Evolutionary conservation across 2,329 filamentous ascomycete genomes (phyloP).

Genomic region (Raffaelea arxii): DNA sequence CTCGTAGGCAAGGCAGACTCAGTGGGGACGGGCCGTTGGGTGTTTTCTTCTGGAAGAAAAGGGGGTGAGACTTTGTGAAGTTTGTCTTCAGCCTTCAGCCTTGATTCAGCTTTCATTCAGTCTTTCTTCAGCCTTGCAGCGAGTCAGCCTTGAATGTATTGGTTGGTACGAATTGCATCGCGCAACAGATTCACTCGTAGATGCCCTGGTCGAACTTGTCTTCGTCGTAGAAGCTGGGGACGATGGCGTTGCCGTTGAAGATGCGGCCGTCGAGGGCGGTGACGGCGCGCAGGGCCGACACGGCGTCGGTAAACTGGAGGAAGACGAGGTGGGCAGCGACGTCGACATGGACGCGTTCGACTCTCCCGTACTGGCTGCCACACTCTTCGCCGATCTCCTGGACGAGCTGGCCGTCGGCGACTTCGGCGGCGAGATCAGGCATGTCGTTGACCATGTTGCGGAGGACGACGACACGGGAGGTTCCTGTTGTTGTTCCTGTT

Average conservation of each 20-base stretch:
- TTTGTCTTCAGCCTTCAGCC: too few relatives aligned
- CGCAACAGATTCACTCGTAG: too few relatives aligned
- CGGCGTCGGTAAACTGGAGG: constrained; percentile 79
- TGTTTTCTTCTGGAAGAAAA: too few relatives aligned
- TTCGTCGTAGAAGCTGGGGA: constrained; percentile 70
- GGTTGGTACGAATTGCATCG: too few relatives aligned
- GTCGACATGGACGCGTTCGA: constrained; percentile 72
- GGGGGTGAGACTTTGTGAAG: too few relatives aligned
- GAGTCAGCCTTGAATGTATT: too few relatives aligned
- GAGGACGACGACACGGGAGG: constrained; percentile 71
- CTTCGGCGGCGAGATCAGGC: constrained; percentile 64
- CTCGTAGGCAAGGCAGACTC: too few relatives aligned
- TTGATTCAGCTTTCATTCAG: too few relatives aligned
- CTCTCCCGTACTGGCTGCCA: constrained; percentile 66
- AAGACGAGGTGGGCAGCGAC: constrained; percentile 62
- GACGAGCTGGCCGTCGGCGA: constrained; percentile 58
- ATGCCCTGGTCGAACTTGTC: constrained; percentile 69
- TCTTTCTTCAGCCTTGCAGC: too few relatives aligned
- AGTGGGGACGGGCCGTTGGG: too few relatives aligned
- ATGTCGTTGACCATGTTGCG: constrained; percentile 80
- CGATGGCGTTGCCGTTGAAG: constrained; percentile 80
- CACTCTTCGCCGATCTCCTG: constrained; percentile 97
- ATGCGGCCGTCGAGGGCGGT: constrained; percentile 79
- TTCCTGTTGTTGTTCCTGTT: constrained; percentile 21
- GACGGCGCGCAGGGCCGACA: constrained; percentile 80